These are phyloP conservation scores for Brassica juncea DNA, from an alignment of 345 rosid genomes.

Conservation along the genomic window DNA sequence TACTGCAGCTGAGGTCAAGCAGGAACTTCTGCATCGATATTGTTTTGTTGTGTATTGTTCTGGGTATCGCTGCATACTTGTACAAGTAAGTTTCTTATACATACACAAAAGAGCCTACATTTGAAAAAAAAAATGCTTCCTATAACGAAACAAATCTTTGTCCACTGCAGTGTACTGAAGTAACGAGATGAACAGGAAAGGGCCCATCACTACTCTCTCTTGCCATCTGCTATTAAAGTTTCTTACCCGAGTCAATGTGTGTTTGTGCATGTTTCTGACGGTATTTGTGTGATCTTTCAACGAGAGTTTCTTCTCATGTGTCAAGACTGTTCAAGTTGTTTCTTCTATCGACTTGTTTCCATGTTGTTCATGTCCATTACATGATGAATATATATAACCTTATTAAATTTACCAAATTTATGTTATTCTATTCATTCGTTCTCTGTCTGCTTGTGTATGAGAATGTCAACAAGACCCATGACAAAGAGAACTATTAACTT, in stretches of 20 bases:
- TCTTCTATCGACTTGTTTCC: slow-evolving; percentile 16
- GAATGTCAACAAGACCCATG: background rate
- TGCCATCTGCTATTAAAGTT: background rate
- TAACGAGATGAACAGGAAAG: slow-evolving; percentile 45
- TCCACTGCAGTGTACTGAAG: slow-evolving; percentile 66
- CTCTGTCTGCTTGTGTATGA: background rate
- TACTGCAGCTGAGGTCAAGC: slow-evolving; percentile 92
- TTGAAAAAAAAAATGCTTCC: background rate
- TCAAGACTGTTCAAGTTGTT: slow-evolving; percentile 11
- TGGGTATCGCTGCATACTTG: slow-evolving; percentile 96
- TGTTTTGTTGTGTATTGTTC: slow-evolving; percentile 74
- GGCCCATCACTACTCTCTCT: slow-evolving; percentile 12
- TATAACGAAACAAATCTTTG: slow-evolving; percentile 15
- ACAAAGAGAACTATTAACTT: background rate
- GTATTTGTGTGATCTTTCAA: slow-evolving; percentile 17
- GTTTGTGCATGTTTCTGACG: slow-evolving; percentile 17
- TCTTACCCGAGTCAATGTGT: slow-evolving; percentile 18
- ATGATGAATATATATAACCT: slow-evolving; percentile 2
- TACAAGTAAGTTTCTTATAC: slow-evolving; percentile 77
- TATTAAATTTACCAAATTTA: background rate
- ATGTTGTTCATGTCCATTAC: slow-evolving; percentile 25
- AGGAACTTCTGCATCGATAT: slow-evolving; percentile 98
- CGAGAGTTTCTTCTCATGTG: background rate
- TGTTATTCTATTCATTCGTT: slow-evolving; percentile 8
- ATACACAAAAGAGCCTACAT: background rate